Percentiles rank a stretch among this genome's conserved stretches.
Evolutionary conservation across 805 yeast genomes (phyloP).

Genomic region (Yamadazyma nakazawae): DNA sequence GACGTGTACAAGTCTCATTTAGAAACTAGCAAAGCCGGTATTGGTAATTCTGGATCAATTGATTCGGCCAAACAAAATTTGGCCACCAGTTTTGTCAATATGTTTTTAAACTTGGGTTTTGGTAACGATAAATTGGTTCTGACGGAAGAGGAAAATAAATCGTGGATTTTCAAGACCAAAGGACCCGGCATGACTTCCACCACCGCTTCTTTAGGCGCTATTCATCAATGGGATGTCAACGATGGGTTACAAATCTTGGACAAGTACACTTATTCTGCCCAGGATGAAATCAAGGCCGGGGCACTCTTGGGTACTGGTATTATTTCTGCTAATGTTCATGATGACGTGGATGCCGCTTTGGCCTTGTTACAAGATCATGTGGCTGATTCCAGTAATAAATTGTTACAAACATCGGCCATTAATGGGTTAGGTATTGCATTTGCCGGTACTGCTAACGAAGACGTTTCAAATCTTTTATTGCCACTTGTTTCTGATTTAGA

Average conservation of each 20-base stretch:
- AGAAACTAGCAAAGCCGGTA: constrained; percentile 63
- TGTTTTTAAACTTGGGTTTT: constrained; percentile 87
- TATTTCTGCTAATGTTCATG: constrained; percentile 88
- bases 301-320: constrained; percentile 94
- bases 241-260: constrained; percentile 90
- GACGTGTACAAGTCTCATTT: constrained; percentile 90
- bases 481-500: constrained; percentile 81
- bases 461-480: constrained; percentile 67
- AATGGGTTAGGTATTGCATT: constrained; percentile 91
- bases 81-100: constrained; percentile 92
- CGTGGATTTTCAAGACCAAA: constrained; percentile 90
- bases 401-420: constrained; percentile 76
- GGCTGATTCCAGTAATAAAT: constrained; percentile 51
- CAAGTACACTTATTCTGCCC: constrained; percentile 80
- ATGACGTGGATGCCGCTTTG: constrained; percentile 90
- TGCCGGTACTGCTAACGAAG: constrained; percentile 90
- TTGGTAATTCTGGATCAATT: constrained; percentile 51
- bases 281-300: constrained; percentile 90
- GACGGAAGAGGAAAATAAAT: constrained; percentile 64
- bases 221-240: constrained; percentile 85
- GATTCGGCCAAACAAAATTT: constrained; percentile 95
- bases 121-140: constrained; percentile 79
- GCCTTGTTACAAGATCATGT: constrained; percentile 83
- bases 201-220: constrained; percentile 86
- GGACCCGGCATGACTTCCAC: constrained; percentile 89